phyloP scores from a whole-genome alignment of 768 basidiomycete species.

The Leccinellum albellum region DNA sequence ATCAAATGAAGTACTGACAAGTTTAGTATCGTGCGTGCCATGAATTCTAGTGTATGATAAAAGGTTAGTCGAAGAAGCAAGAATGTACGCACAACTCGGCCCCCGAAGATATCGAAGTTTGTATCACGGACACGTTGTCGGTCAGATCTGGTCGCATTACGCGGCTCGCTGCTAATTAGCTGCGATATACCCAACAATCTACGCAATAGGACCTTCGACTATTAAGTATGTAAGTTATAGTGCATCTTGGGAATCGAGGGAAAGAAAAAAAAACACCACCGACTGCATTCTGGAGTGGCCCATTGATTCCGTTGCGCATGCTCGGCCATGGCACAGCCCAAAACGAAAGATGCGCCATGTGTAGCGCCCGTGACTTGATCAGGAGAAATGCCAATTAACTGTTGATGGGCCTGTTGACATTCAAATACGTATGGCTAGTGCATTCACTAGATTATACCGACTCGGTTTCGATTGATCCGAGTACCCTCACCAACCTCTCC shows the following conservation, averaged over 20 bases:
- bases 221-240: too few species aligned
- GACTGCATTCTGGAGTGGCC: background rate
- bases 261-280: background rate
- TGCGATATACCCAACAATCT: background rate
- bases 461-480: conserved; percentile 30
- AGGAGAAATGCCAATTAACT: background rate
- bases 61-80: background rate
- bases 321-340: conserved; percentile 32
- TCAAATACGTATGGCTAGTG: background rate
- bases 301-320: background rate
- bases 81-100: background rate
- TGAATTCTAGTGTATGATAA: background rate
- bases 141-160: background rate
- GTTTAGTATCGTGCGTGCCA: background rate
- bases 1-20: background rate
- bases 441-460: conserved; percentile 7
- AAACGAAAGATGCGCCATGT: conserved; percentile 31
- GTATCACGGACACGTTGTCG: background rate
- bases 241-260: background rate
- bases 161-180: background rate
- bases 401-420: background rate
- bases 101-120: background rate
- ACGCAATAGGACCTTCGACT: background rate
- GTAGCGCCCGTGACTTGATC: too few species aligned
- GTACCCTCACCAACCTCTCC: conserved; percentile 58